Evolutionary conservation across 352 stramenopile genomes (phyloP), one percentile per base, ranked within the genome.

Genomic region (Globisporangium okanoganense): DNA sequence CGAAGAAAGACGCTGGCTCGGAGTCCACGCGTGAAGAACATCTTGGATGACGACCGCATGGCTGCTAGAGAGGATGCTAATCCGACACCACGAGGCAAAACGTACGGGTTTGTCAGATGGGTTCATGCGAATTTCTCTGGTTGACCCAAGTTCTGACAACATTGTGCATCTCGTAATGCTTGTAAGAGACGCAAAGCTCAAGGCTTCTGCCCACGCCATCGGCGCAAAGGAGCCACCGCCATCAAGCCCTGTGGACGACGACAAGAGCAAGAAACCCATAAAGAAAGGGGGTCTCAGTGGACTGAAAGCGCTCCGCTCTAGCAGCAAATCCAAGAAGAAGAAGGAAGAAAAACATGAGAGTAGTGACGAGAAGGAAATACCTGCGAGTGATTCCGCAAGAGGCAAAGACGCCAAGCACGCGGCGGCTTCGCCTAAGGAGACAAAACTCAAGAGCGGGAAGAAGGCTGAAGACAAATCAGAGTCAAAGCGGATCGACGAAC

Each of bases 21-120:
- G 5, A 59, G 53, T 51, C 53, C 53, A 2, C 53, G 38, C 25
- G 33, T 33, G 20, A 47, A 48, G 43, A 48, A 47, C 16, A 45
- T 59, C 7, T 25, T 59, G 53, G 35, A 38, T 5, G 36, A 25
- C 13, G 27, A 24, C 14, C 22, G 41, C 10, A n/a, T n/a, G n/a
- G 20, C 12, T 18, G 36, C 36, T 40, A 12, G 22, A 8, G 36
- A 56, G 5, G 45, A 33, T 4, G 12, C 57, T 3, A 44, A 29
- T 6, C 13, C 27, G 27, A 56, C 33, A 20, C 35, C 35, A 1
- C 33, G 35, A 27, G 48, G 22, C 33, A 35, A 57, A 51, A 49
- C 10, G 53, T 59, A 50, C 22, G 51, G 18, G 20, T 24, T 9
- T 35, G 1, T 24, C 25, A 16, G 2, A 18, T 53, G 22, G 24